A percentile compares a stretch with the other conserved stretches of the same genome.
Conservation (phyloP, 2,329 filamentous ascomycete genomes). For the Beauveria brongniartii region DNA sequence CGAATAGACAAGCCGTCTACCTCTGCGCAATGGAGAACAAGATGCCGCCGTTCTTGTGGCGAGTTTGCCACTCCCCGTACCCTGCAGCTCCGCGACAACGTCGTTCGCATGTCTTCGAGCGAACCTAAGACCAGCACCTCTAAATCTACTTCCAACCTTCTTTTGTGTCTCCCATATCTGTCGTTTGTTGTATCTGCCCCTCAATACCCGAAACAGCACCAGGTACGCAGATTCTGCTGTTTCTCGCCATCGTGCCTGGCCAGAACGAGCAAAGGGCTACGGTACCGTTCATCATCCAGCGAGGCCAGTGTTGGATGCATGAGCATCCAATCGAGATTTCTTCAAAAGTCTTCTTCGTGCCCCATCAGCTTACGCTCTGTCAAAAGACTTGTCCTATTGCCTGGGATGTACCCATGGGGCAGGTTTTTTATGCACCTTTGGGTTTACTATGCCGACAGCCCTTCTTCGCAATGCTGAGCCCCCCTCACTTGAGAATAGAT, state of each 20-base stretch:
- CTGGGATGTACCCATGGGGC: conserved; percentile 68
- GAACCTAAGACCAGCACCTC: conserved; percentile 83
- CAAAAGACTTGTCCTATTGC: conserved; percentile 82
- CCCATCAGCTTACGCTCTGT: conserved; percentile 53
- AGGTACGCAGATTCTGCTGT: conserved; percentile 27
- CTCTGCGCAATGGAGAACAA: neutral
- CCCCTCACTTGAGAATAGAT: conserved; percentile 40
- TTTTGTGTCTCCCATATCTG: conserved; percentile 42
- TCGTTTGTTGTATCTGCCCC: conserved; percentile 73
- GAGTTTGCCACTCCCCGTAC: conserved; percentile 75
- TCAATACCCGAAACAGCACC: conserved; percentile 63
- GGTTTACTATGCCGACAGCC: conserved; percentile 53
- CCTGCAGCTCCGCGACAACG: conserved; percentile 59
- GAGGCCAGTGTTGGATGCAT: conserved; percentile 74
- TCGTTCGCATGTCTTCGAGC: conserved; percentile 67
- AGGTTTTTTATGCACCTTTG: conserved; percentile 66
- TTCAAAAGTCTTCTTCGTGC: conserved; percentile 61
- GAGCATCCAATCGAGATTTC: conserved; percentile 80
- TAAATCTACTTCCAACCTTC: conserved; percentile 80
- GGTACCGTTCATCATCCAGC: conserved; percentile 77
- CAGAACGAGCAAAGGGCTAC: conserved; percentile 73
- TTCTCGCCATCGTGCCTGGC: conserved; percentile 67
- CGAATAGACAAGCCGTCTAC: too few relatives aligned
- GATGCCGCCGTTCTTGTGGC: neutral
- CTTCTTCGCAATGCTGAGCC: conserved; percentile 24